Percentiles rank a stretch among this genome's conserved stretches.
Evolutionary conservation across 805 yeast species (phyloP).

Genomic region (Ogataea paraovalis): DNA sequence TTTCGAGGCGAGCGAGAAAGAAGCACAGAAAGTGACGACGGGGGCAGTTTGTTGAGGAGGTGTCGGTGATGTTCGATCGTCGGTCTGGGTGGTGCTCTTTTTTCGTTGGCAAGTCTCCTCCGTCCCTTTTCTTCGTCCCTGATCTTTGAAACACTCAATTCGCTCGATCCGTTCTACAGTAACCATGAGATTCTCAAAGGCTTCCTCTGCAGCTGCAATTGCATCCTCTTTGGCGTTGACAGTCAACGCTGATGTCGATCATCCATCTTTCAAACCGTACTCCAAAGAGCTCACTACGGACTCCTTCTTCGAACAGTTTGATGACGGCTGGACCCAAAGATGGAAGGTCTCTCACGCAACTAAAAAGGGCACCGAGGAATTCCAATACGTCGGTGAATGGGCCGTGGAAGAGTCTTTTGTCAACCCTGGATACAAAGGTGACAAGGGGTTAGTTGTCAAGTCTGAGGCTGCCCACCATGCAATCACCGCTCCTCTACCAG

Average conservation of each 20-base stretch:
- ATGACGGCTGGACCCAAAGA: constrained; percentile 35
- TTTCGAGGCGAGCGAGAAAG: too few relatives aligned
- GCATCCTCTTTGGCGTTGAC: constrained; percentile 12
- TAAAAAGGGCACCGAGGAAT: constrained; percentile 46
- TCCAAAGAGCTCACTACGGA: constrained; percentile 34
- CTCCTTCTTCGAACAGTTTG: constrained; percentile 67
- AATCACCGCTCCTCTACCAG: constrained; percentile 58
- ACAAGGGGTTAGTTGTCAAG: constrained; percentile 73
- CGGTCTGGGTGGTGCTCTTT: too few relatives aligned
- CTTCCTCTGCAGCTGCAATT: constrained; percentile 8
- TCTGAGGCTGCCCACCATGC: constrained; percentile 80
- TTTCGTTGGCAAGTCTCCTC: too few relatives aligned
- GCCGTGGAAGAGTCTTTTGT: constrained; percentile 56
- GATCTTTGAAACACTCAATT: too few relatives aligned
- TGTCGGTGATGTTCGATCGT: too few relatives aligned
- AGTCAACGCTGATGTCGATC: constrained; percentile 15
- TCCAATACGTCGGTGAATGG: constrained; percentile 74
- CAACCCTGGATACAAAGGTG: constrained; percentile 58
- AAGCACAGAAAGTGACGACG: too few relatives aligned
- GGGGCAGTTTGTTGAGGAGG: too few relatives aligned
- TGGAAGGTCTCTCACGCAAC: constrained; percentile 61
- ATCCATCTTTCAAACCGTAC: constrained; percentile 36
- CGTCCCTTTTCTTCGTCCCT: too few relatives aligned
- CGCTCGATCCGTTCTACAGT: background rate
- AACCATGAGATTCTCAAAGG: constrained; percentile 11